Percentiles rank a stretch among this genome's conserved stretches.
phyloP scores from a whole-genome alignment of 352 stramenopile species.

The Globisporangium solare region DNA sequence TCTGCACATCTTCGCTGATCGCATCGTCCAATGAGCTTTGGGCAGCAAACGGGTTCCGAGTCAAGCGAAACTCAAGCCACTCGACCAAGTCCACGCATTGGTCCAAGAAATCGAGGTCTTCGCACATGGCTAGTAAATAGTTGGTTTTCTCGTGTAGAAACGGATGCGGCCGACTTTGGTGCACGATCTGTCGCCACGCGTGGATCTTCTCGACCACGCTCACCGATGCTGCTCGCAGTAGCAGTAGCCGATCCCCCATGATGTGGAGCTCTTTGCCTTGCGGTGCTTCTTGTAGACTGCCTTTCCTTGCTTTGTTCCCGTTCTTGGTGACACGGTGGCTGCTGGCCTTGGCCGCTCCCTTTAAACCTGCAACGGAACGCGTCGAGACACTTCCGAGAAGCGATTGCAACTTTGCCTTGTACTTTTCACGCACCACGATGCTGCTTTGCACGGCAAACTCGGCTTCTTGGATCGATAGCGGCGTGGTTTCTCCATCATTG shows the following conservation, averaged over 20 bases:
- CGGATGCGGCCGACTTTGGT: slow-evolving; percentile 26
- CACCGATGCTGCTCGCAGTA: slow-evolving; percentile 46
- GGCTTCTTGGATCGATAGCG: slow-evolving; percentile 22
- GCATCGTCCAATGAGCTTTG: slow-evolving; percentile 27
- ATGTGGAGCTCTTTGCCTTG: slow-evolving; percentile 48
- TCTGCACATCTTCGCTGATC: slow-evolving; percentile 12
- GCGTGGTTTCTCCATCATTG: neutral
- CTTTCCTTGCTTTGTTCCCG: neutral
- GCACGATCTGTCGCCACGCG: slow-evolving; percentile 31
- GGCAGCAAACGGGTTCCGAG: slow-evolving; percentile 54
- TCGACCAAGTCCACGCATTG: slow-evolving; percentile 28
- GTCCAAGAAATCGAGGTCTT: slow-evolving; percentile 56
- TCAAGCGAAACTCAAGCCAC: slow-evolving; percentile 50
- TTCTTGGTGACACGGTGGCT: neutral
- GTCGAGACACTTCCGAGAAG: slow-evolving; percentile 3
- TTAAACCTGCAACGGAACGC: neutral
- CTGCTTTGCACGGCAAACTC: slow-evolving; percentile 33
- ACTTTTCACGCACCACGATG: slow-evolving; percentile 47
- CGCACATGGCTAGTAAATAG: slow-evolving; percentile 49
- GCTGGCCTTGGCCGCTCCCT: neutral
- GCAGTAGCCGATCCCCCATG: slow-evolving; percentile 46
- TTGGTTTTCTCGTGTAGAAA: slow-evolving; percentile 36
- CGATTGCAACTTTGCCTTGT: slow-evolving; percentile 19
- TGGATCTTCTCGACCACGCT: slow-evolving; percentile 51
- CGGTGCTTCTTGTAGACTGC: neutral